Evolutionary conservation across 148 eudicot species (phyloP).

Genomic region (Vaccinium darrowii): DNA sequence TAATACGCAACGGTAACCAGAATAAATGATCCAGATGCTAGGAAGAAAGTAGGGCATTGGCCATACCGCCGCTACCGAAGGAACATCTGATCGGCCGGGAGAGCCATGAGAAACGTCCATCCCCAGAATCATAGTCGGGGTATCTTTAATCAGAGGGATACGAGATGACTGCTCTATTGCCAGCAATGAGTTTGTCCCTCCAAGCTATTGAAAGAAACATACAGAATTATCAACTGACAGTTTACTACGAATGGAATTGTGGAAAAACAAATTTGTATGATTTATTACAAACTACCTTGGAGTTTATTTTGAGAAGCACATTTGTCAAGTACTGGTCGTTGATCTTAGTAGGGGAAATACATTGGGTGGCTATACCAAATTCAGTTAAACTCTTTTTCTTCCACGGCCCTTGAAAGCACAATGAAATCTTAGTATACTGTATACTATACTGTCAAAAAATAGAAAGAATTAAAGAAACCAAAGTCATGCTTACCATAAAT

Average conservation of each 20-base stretch:
- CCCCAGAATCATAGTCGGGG: constrained; percentile 92
- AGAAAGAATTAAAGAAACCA: constrained; percentile 7
- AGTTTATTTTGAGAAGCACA: constrained; percentile 83
- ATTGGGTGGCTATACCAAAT: constrained; percentile 78
- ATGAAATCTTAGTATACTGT: background rate
- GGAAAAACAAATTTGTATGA: background rate
- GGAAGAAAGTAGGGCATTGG: background rate
- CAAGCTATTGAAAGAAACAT: constrained; percentile 53
- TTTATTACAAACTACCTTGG: constrained; percentile 58
- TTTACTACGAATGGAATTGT: constrained; percentile 7
- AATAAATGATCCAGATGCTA: background rate
- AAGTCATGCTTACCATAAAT: constrained; percentile 55
- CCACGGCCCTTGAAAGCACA: constrained; percentile 71
- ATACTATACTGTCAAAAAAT: background rate
- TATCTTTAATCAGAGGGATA: constrained; percentile 61
- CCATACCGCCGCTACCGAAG: constrained; percentile 91
- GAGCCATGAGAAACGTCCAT: constrained; percentile 97
- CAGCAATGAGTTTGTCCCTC: constrained; percentile 85
- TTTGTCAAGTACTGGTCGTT: constrained; percentile 86
- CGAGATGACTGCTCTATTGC: constrained; percentile 59
- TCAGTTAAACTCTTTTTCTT: constrained; percentile 71
- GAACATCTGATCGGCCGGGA: constrained; percentile 71
- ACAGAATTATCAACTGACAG: background rate
- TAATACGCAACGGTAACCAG: background rate
- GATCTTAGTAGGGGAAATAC: constrained; percentile 74